Evolutionary conservation across 345 rosid genomes (phyloP).

Genomic region (Chamaenerion angustifolium): DNA sequence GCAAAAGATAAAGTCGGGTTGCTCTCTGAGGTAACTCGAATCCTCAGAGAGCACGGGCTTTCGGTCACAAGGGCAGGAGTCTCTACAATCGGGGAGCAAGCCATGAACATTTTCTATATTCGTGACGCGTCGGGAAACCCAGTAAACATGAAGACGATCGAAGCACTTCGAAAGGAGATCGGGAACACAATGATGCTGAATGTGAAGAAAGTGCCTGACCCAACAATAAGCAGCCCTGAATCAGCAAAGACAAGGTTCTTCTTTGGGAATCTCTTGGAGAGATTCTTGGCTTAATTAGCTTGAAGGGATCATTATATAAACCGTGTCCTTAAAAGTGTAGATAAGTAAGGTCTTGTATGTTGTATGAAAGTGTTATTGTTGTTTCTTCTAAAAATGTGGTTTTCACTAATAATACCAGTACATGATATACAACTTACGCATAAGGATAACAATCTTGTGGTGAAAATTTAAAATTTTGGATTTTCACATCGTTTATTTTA

Average conservation of each 20-base stretch:
- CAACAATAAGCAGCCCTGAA: conserved; percentile 17
- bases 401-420: too few species aligned
- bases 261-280: conserved; percentile 75
- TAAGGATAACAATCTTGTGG: too few species aligned
- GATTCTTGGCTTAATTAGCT: conserved; percentile 55
- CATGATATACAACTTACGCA: too few species aligned
- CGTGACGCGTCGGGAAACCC: conserved; percentile 81
- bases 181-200: conserved; percentile 74
- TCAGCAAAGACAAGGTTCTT: conserved; percentile 80
- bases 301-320: neutral
- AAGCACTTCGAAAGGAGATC: conserved; percentile 67
- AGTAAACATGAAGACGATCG: conserved; percentile 61
- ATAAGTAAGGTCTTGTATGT: too few species aligned
- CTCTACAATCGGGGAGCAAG: conserved; percentile 72
- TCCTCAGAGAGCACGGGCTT: conserved; percentile 72
- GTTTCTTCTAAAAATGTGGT: too few species aligned
- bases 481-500: too few species aligned
- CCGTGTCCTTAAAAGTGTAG: neutral
- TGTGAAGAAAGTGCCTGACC: conserved; percentile 59
- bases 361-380: too few species aligned
- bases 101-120: conserved; percentile 75
- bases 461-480: too few species aligned
- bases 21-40: conserved; percentile 76
- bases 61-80: conserved; percentile 79
- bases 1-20: conserved; percentile 83